phyloP scores from a whole-genome alignment of 2,329 filamentous ascomycete genomes.

The Curvularia lunata region DNA sequence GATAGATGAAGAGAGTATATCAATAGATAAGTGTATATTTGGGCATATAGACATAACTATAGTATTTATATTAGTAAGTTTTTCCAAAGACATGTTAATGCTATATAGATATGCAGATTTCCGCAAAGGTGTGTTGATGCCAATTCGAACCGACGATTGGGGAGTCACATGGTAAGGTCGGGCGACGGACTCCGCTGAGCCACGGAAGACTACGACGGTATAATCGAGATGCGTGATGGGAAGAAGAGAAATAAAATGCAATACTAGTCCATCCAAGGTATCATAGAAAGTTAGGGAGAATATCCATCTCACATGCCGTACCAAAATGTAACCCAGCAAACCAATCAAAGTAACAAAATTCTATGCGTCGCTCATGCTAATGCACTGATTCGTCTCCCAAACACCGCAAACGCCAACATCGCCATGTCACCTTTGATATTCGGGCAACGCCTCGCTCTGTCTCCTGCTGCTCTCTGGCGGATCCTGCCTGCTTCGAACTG shows the following conservation, averaged over 20 bases:
- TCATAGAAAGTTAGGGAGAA: background rate
- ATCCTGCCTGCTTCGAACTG: constrained; percentile 20
- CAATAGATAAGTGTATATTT: too few species aligned
- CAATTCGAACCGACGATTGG: too few species aligned
- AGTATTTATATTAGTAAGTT: too few species aligned
- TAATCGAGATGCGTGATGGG: background rate
- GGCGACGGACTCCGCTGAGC: too few species aligned
- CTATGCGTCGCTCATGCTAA: background rate
- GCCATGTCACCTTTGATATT: constrained; percentile 36
- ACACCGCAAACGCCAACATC: constrained; percentile 5
- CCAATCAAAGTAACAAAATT: background rate
- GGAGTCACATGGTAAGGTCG: too few species aligned
- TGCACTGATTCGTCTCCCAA: background rate
- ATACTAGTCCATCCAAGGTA: constrained; percentile 1
- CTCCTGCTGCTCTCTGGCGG: constrained; percentile 15
- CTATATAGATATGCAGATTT: background rate
- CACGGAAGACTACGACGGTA: background rate
- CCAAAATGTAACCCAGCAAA: background rate
- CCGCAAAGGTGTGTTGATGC: too few species aligned
- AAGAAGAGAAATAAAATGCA: background rate
- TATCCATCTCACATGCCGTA: background rate
- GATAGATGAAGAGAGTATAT: too few species aligned
- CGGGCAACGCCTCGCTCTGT: constrained; percentile 38
- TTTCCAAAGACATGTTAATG: too few species aligned
- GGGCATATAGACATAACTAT: too few species aligned